Base-by-base conservation (phyloP, 257 asterid species). In the Petrea volubilis region DNA sequence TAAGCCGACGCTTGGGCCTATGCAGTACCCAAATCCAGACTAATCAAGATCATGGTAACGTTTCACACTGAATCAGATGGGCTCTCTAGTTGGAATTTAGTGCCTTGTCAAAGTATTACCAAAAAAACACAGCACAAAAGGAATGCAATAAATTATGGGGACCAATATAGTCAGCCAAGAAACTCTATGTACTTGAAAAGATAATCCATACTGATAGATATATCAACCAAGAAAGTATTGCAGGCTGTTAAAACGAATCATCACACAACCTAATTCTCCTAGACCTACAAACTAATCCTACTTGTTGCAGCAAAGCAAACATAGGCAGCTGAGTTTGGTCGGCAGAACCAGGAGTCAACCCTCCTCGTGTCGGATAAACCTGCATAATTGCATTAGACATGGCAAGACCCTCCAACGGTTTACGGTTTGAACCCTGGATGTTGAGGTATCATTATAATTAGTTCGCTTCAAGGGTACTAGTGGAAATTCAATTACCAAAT, bases 331-430 rank as follows among this genome's bases (percentile, higher is more conserved):
- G 50, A 67, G 21, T n/a, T n/a, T n/a, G 17, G 49, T 75, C 41
- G 17, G 47, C 67, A 59, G 41, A 73, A 24, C 46, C n/a, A 21
- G 46, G 64, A 40, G 50, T 44, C 49, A 33, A 46, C 33, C 77
- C 20, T 74, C 77, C 51, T 68, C 65, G 0, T 60, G 40, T 43
- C 56, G 8, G 28, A 64, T 33, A 20, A 66, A 72, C 80, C 84
- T 79, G 84, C 84, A 79, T 17, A 70, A 60, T 1, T 44, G 60
- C 60, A 55, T 56, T 66, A 71, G 64, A 65, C 10, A 44, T 49
- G 52, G 71, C 72, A 41, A 28, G 28, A 70, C 6, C 15, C 57
- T 49, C 23, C 74, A 70, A 36, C 25, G 12, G 50, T 44, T n/a
- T 34, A 64, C 51, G 44, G 21, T 38, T 63, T 47, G 65, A 56